phyloP scores from a whole-genome alignment of 352 stramenopile species.

The Lagenidium giganteum region DNA sequence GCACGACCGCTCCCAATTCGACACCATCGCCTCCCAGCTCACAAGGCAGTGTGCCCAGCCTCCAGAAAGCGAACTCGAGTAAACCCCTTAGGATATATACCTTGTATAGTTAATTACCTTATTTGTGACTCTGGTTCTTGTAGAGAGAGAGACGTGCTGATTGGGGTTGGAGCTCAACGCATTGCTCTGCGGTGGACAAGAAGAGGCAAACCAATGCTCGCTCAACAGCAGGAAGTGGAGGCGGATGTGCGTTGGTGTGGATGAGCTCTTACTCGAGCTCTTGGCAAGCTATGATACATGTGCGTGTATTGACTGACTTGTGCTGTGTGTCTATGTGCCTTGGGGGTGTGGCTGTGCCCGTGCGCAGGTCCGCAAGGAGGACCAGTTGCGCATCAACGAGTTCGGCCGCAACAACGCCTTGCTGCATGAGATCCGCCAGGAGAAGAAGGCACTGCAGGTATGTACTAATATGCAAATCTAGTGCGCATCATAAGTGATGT shows the following conservation, averaged over 20 bases:
- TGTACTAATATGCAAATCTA: too few species aligned
- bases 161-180: background rate
- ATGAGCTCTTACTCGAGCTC: too few species aligned
- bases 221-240: constrained; percentile 80
- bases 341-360: background rate
- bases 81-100: constrained; percentile 1
- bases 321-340: background rate
- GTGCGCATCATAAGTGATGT: too few species aligned
- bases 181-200: too few species aligned
- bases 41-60: constrained; percentile 18
- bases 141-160: constrained; percentile 15
- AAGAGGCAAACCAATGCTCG: constrained; percentile 69
- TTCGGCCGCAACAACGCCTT: constrained; percentile 96
- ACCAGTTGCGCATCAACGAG: constrained; percentile 98
- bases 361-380: constrained; percentile 91
- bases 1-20: constrained; percentile 28
- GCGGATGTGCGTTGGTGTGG: constrained; percentile 55
- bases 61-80: constrained; percentile 2
- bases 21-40: constrained; percentile 23
- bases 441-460: constrained; percentile 90
- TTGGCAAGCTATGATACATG: too few species aligned
- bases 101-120: too few species aligned
- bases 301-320: background rate
- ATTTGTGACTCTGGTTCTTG: too few species aligned
- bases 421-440: constrained; percentile 89